Base-by-base conservation (phyloP, 768 basidiomycete species). In the Piloderma croceum region DNA sequence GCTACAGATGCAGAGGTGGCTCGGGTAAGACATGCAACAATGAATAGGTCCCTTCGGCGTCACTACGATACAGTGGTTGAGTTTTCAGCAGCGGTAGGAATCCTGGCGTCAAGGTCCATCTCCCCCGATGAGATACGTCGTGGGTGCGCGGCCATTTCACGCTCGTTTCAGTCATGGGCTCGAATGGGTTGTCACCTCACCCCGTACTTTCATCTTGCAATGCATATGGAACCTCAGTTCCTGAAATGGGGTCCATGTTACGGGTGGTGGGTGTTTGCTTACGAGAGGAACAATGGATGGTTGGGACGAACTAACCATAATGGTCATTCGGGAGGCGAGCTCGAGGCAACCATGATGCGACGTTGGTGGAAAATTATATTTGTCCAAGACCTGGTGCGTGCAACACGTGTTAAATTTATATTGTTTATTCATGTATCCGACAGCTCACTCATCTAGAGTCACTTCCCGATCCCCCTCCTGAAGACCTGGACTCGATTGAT, bases 321-420 rank as follows among this genome's bases (percentile, higher is more conserved):
- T 20, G 46, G 52, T 5, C 52, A 53, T 27, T 36, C 50, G 1
- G 52, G 52, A 0, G 52, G 52, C 3, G 49, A 53, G 36, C 34
- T 53, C 10, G 52, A 53, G 27, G 46, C 40, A 1, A 53, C 50
- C 5, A 51, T 51, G 50, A 53, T 53, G 52, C 44, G 50, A 6
- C 38, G 44, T 3, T 53, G 49, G 49, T 48, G 46, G 46, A 51
- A 51, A 27, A 24, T 38, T 3, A 41, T 38, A 2, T 25, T 46
- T 3, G 38, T 53, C 6, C 42, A 43, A 6, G 47, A 50, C 32
- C 39, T 53, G 12, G 51, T 53, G 18, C 23, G 33, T 35, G 18
- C 27, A 25, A 4, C n/a, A 38, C 32, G 24, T 11, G 17, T 29
- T 27, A 21, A 10, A 13, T 34, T 27, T 24, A 18, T 22, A 24